A percentile compares a stretch with the other conserved stretches of the same genome.
These are phyloP conservation scores for Mortierella sp. DNA, from an alignment of 371 early-diverging fungal genomes.

Conservation along the genomic window DNA sequence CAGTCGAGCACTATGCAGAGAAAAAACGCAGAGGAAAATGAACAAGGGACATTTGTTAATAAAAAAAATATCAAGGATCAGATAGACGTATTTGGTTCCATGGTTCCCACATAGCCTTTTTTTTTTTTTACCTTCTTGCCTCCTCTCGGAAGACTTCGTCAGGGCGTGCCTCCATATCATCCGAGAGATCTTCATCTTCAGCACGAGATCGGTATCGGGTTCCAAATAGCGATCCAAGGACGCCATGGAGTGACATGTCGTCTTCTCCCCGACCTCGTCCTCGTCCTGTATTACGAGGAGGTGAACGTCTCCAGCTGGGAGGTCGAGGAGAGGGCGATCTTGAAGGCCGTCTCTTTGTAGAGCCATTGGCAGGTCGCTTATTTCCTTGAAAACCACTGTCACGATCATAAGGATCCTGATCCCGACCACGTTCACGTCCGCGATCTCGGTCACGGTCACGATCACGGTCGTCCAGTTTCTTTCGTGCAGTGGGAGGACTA, in stretches of 20 bases:
- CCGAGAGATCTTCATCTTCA: constrained; percentile 60
- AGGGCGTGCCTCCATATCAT: constrained; percentile 72
- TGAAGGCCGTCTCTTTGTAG: constrained; percentile 14
- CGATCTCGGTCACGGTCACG: constrained; percentile 25
- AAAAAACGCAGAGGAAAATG: constrained; percentile 10
- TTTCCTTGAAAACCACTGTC: background rate
- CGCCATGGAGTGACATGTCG: constrained; percentile 60
- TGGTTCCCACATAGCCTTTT: background rate
- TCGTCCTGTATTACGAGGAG: constrained; percentile 26
- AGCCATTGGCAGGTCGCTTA: constrained; percentile 13
- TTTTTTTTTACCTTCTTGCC: constrained; percentile 59
- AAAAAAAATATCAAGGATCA: too few species aligned
- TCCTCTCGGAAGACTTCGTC: constrained; percentile 67
- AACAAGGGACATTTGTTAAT: background rate
- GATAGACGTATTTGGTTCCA: too few species aligned
- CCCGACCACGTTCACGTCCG: constrained; percentile 23
- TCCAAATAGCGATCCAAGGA: constrained; percentile 62
- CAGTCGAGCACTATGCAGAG: constrained; percentile 59
- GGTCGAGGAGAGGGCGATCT: constrained; percentile 28
- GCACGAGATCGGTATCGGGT: constrained; percentile 53
- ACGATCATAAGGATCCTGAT: constrained; percentile 15
- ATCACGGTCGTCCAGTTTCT: constrained; percentile 29
- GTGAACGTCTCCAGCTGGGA: constrained; percentile 14
- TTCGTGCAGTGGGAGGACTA: constrained; percentile 34
- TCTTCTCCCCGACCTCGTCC: constrained; percentile 58